Conservation (phyloP, 2,329 filamentous ascomycete genomes). For the Apiospora rasikravindrae region DNA sequence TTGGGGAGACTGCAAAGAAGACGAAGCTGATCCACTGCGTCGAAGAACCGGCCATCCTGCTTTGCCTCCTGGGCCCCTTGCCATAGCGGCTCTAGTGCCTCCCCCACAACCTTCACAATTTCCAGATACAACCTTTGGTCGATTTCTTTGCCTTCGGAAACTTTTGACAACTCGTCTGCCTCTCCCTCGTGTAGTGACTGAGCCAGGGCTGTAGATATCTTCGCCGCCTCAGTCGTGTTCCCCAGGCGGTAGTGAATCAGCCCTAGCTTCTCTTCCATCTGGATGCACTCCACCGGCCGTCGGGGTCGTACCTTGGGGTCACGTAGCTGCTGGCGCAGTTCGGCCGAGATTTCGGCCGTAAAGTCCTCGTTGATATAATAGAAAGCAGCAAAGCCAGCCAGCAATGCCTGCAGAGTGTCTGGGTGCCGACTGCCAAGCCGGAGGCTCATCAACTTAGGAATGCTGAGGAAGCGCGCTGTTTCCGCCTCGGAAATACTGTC, state of each 20-base stretch:
- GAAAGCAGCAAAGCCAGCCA: neutral
- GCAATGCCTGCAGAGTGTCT: neutral
- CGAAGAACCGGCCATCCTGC: neutral
- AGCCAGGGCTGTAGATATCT: neutral
- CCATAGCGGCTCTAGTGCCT: neutral
- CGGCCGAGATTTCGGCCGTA: neutral
- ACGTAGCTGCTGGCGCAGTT: neutral
- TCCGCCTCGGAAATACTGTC: neutral
- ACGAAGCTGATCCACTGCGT: neutral
- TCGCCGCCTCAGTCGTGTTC: neutral
- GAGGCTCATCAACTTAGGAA: neutral
- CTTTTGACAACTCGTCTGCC: neutral
- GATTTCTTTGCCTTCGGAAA: neutral
- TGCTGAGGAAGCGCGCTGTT: neutral
- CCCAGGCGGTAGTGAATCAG: neutral
- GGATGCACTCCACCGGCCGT: neutral
- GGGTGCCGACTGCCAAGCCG: neutral
- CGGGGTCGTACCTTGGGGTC: neutral
- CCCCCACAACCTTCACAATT: neutral
- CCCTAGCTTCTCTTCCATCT: neutral
- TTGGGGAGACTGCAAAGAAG: neutral
- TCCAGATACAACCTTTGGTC: neutral
- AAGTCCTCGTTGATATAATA: neutral
- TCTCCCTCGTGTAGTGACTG: neutral
- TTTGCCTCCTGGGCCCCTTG: neutral